Conservation (phyloP, 2,329 filamentous ascomycete species). For the Calonectria leucothoes region DNA sequence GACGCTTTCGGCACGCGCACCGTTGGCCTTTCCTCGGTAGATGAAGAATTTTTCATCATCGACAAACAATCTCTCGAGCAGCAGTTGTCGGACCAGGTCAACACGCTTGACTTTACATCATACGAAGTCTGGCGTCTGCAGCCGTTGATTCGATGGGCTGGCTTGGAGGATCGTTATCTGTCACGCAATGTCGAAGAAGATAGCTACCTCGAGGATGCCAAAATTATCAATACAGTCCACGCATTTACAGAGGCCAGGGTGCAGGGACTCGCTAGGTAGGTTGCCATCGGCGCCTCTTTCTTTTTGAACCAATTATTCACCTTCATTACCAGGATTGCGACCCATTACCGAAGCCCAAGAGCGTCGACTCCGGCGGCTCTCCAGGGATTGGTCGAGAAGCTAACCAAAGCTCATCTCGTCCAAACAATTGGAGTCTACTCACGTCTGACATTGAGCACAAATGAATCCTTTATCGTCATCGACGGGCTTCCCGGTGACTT, state of each 20-base stretch:
- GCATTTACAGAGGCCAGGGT: conserved; percentile 15
- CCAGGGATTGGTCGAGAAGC: conserved; percentile 22
- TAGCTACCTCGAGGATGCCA: not conserved
- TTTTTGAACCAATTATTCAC: not conserved
- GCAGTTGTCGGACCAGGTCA: conserved; percentile 29
- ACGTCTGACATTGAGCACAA: not conserved
- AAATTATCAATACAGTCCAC: conserved; percentile 28
- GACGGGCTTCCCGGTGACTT: not conserved
- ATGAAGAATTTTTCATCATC: conserved; percentile 34
- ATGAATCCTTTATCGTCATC: conserved; percentile 19
- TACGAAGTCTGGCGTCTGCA: conserved; percentile 35
- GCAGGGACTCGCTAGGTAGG: conserved; percentile 31
- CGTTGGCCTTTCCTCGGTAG: conserved; percentile 29
- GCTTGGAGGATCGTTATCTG: conserved; percentile 33
- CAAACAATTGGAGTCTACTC: not conserved
- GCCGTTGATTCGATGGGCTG: conserved; percentile 33
- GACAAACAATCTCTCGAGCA: conserved; percentile 33
- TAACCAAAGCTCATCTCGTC: not conserved
- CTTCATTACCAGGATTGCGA: conserved; percentile 29
- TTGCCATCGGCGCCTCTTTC: no score
- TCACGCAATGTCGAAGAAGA: conserved; percentile 31
- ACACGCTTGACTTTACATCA: conserved; percentile 32
- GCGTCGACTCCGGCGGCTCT: conserved; percentile 22
- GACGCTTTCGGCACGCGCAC: conserved; percentile 18
- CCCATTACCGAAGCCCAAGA: conserved; percentile 34